A percentile compares a stretch with the other conserved stretches of the same genome.
phyloP scores from a whole-genome alignment of 2,329 filamentous ascomycete species.

The Chalaropsis thielavioides region DNA sequence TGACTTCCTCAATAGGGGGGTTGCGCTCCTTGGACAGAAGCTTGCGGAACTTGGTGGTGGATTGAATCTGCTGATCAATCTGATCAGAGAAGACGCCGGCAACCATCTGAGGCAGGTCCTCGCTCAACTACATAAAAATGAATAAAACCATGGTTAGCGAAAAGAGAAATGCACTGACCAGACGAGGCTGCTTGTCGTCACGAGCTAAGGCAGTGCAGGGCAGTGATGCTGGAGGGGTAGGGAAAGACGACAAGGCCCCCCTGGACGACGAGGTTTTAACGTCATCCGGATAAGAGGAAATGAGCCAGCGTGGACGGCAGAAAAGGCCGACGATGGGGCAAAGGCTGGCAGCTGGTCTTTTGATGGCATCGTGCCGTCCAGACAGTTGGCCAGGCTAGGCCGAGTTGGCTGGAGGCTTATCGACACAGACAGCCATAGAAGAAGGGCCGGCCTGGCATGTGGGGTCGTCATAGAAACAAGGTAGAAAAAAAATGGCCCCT shows the following conservation, averaged over 20 bases:
- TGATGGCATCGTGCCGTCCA: neutral
- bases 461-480: conserved; percentile 18
- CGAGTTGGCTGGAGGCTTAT: neutral
- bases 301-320: neutral
- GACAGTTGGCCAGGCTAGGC: neutral
- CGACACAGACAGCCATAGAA: neutral
- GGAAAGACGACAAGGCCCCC: conserved; percentile 11
- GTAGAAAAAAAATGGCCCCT: conserved; percentile 14
- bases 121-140: conserved; percentile 55
- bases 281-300: neutral
- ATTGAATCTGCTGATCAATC: conserved; percentile 93
- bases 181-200: neutral
- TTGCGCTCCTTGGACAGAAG: conserved; percentile 97
- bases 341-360: neutral
- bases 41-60: conserved; percentile 97
- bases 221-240: conserved; percentile 14
- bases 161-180: conserved; percentile 5
- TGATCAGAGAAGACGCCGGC: conserved; percentile 96
- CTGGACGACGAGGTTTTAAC: conserved; percentile 3
- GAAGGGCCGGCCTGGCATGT: neutral
- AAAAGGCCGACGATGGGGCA: neutral
- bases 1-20: conserved; percentile 96
- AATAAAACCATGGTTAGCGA: neutral
- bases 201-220: neutral
- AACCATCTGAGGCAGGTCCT: conserved; percentile 97